Conservation (phyloP, 768 basidiomycete genomes). For the Exidia glandulosa region DNA sequence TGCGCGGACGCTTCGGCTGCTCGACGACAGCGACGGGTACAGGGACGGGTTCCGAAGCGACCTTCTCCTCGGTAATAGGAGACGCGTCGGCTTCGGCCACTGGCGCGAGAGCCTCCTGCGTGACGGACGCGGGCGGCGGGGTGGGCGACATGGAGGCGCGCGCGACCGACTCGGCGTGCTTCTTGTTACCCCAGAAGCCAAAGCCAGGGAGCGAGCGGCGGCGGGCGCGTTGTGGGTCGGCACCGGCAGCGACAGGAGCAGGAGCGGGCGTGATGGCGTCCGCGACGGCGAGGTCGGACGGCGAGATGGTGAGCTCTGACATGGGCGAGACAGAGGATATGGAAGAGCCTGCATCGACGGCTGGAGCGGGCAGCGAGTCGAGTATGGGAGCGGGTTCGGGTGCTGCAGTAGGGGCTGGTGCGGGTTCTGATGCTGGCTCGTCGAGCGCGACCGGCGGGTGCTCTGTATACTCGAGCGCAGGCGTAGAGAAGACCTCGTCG, state of each 20-base stretch:
- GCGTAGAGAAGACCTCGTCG: not conserved
- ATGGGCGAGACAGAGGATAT: no score
- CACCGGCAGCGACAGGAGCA: not conserved
- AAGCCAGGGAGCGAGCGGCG: not conserved
- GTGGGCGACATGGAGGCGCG: not conserved
- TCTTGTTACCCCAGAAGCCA: not conserved
- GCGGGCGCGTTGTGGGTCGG: not conserved
- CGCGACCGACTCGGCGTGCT: not conserved
- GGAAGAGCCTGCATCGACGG: no score
- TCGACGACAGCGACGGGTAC: not conserved
- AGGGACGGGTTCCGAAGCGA: not conserved
- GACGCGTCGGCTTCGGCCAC: not conserved
- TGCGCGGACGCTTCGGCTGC: not conserved
- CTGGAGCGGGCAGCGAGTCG: not conserved
- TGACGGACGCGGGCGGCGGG: no score
- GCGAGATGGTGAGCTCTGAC: not conserved
- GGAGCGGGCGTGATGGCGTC: not conserved
- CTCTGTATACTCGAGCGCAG: not conserved
- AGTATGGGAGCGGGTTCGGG: not conserved
- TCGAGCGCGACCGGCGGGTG: not conserved
- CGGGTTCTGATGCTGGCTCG: not conserved
- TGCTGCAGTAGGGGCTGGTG: not conserved
- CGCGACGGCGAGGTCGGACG: not conserved
- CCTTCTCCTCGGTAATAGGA: not conserved
- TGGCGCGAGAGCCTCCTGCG: not conserved